A percentile compares a stretch with the other conserved stretches of the same genome.
These are phyloP conservation scores for Cladophialophora immunda DNA, from an alignment of 2,329 filamentous ascomycete genomes.

Conservation along the genomic window DNA sequence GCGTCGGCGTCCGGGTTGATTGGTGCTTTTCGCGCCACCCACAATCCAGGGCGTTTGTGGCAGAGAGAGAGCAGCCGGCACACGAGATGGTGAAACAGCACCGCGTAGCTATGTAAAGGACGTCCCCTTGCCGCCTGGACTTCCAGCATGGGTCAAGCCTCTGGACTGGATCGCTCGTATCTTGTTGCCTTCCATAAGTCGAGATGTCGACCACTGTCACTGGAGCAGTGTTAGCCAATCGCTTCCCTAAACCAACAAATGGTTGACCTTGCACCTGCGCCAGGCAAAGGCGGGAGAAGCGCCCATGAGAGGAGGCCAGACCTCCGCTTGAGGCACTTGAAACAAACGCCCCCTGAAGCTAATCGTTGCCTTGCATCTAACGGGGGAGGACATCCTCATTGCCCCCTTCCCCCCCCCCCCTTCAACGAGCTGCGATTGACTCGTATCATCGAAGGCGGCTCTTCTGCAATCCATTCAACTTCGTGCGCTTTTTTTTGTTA, in stretches of 20 bases:
- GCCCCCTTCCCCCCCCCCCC: not conserved
- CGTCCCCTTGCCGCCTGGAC: constrained; percentile 11
- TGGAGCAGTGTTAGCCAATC: constrained; percentile 9
- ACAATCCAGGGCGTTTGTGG: not conserved
- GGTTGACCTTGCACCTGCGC: not conserved
- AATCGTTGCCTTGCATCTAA: constrained; percentile 1
- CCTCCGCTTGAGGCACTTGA: constrained; percentile 14
- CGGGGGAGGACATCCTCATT: not conserved
- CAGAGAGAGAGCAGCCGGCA: not conserved
- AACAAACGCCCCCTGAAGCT: constrained; percentile 27
- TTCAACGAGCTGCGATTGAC: not conserved
- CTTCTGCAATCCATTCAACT: constrained; percentile 2
- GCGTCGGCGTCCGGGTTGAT: not conserved
- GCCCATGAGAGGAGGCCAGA: not conserved
- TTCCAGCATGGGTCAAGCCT: not conserved
- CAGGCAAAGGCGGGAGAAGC: not conserved
- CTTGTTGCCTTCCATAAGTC: not conserved
- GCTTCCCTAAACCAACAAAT: not conserved
- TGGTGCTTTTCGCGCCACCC: constrained; percentile 22
- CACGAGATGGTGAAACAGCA: constrained; percentile 5
- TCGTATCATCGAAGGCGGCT: constrained; percentile 2
- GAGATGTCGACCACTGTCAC: not conserved
- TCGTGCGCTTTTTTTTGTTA: not conserved
- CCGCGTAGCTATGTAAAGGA: not conserved
- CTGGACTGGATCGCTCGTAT: constrained; percentile 17